phyloP scores from a whole-genome alignment of 2,329 filamentous ascomycete genomes.

The Aspergillus floridensis region DNA sequence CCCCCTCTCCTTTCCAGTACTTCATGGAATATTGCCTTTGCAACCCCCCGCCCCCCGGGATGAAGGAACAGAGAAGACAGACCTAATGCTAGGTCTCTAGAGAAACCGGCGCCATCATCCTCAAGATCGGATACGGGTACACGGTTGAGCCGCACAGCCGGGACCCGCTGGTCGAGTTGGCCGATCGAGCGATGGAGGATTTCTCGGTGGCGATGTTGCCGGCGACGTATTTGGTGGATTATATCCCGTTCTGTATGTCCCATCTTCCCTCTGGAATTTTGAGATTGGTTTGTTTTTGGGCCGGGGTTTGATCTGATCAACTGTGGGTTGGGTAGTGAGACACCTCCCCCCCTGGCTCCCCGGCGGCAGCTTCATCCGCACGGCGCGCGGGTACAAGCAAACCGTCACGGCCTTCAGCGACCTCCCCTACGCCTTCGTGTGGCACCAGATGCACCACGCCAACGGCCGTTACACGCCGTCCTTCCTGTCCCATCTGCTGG shows the following conservation, averaged over 20 bases:
- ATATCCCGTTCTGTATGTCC: slow-evolving; percentile 32
- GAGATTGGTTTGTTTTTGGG: too few species aligned
- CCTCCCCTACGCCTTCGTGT: slow-evolving; percentile 45
- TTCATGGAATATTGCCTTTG: too few species aligned
- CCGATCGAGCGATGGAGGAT: slow-evolving; percentile 38
- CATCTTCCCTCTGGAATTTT: too few species aligned
- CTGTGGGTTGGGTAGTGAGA: neutral
- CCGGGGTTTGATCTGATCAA: too few species aligned
- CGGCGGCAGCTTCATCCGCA: slow-evolving; percentile 44
- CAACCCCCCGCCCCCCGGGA: too few species aligned
- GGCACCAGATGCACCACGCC: slow-evolving; percentile 36
- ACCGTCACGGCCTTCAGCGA: slow-evolving; percentile 31
- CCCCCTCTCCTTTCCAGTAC: neutral
- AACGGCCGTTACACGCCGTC: slow-evolving; percentile 31
- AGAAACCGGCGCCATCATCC: slow-evolving; percentile 38
- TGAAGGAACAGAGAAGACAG: too few species aligned
- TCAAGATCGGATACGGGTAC: slow-evolving; percentile 40
- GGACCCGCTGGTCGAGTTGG: slow-evolving; percentile 41
- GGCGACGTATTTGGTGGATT: slow-evolving; percentile 46
- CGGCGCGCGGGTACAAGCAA: slow-evolving; percentile 34
- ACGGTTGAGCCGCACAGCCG: slow-evolving; percentile 20
- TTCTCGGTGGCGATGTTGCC: slow-evolving; percentile 44
- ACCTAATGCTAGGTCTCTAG: slow-evolving; percentile 12
- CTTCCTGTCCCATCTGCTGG: slow-evolving; percentile 42
- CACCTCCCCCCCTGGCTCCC: slow-evolving; percentile 46